Evolutionary conservation across 305 asterid genomes (phyloP).

Genomic region (Solanum chacoense): DNA sequence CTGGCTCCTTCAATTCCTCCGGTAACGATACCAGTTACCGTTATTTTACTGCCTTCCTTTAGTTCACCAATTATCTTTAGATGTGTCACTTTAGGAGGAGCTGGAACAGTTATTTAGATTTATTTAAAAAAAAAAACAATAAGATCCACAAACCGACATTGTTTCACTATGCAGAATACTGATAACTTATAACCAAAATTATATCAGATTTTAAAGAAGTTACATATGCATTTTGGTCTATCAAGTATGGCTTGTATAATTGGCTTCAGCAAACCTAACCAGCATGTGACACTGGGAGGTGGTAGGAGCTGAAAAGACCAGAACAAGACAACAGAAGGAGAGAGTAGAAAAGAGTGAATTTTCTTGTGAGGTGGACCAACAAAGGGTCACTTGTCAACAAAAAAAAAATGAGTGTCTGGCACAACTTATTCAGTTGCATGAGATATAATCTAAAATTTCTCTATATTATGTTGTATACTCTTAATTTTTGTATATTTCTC

Average conservation of each 20-base stretch:
- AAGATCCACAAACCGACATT: not conserved
- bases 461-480: not conserved
- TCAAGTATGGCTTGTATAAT: not conserved
- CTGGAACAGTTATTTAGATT: constrained; percentile 30
- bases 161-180: constrained; percentile 1
- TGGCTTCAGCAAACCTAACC: not conserved
- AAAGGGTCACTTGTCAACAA: not conserved
- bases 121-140: not conserved
- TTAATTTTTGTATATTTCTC: not conserved
- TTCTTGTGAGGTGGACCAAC: not conserved
- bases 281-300: not conserved
- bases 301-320: not conserved
- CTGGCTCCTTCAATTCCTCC: constrained; percentile 99
- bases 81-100: constrained; percentile 84
- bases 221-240: not conserved
- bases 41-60: constrained; percentile 92
- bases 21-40: constrained; percentile 82
- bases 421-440: not conserved
- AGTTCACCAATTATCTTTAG: constrained; percentile 91
- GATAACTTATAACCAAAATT: not conserved
- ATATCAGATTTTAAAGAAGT: not conserved
- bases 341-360: not conserved
- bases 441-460: not conserved
- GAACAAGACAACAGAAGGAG: not conserved
- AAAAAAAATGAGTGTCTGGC: not conserved